phyloP scores from a whole-genome alignment of 768 basidiomycete species.

The Lepiota venenata region DNA sequence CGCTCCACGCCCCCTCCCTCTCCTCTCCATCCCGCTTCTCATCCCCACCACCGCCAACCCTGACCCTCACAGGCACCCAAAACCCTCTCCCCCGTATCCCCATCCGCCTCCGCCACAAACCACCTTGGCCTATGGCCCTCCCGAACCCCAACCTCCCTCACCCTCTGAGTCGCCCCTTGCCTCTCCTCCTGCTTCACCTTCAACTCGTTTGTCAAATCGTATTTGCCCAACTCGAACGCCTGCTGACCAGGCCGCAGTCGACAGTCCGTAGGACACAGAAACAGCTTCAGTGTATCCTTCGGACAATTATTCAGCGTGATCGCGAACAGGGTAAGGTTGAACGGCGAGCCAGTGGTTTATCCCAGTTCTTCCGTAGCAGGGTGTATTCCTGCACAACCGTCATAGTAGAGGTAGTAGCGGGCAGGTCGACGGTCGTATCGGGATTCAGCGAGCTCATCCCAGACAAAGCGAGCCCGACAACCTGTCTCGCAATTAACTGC shows the following conservation, averaged over 20 bases:
- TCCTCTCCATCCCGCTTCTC: conserved; percentile 54
- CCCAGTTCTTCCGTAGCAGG: conserved; percentile 90
- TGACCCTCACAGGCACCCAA: conserved; percentile 71
- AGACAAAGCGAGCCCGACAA: conserved; percentile 46
- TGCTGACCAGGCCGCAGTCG: conserved; percentile 90
- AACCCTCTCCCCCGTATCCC: conserved; percentile 85
- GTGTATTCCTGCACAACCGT: conserved; percentile 59
- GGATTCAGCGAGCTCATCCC: conserved; percentile 65
- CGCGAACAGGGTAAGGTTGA: conserved; percentile 95
- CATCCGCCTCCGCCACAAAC: conserved; percentile 81
- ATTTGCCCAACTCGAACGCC: conserved; percentile 88
- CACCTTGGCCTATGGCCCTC: conserved; percentile 81
- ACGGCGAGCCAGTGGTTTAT: conserved; percentile 75
- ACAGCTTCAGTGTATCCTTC: conserved; percentile 59
- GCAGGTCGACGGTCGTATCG: conserved; percentile 55
- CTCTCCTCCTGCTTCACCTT: conserved; percentile 82
- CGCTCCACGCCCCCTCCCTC: conserved; percentile 31
- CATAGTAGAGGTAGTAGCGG: conserved; percentile 38
- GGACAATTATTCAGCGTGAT: conserved; percentile 91
- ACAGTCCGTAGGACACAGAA: conserved; percentile 88
- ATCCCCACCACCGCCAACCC: too few relatives aligned
- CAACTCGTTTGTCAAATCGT: conserved; percentile 77
- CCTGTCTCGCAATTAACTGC: conserved; percentile 83
- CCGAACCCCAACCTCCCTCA: conserved; percentile 69
- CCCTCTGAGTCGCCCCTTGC: conserved; percentile 69